These are phyloP conservation scores for Acanthamoeba royreba DNA, from an alignment of 208 protist species.

Conservation along the genomic window DNA sequence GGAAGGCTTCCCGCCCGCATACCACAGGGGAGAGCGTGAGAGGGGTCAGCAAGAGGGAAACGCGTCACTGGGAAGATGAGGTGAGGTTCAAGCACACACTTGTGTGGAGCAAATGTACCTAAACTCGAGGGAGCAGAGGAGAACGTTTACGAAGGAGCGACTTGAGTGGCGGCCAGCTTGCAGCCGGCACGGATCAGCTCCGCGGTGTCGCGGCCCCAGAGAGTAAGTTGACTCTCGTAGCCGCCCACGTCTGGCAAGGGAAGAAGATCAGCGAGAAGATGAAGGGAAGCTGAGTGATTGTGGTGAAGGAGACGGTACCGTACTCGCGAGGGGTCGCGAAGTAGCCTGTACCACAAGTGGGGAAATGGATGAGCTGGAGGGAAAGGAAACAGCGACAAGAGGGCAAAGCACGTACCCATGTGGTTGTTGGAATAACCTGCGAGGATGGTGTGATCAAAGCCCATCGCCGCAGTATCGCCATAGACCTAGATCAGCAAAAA, in stretches of 20 bases:
- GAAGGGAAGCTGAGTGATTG: neutral
- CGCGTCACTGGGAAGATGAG: too few species aligned
- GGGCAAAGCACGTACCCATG: slow-evolving; percentile 41
- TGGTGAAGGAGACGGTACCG: neutral
- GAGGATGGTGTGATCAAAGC: slow-evolving; percentile 37
- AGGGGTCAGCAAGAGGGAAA: too few species aligned
- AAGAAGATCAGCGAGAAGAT: neutral
- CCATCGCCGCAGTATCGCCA: neutral
- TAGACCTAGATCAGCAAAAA: too few species aligned
- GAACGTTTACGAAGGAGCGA: neutral
- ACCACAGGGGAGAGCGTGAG: too few species aligned
- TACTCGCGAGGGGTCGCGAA: slow-evolving; percentile 51
- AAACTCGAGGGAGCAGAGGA: neutral
- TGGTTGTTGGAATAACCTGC: slow-evolving; percentile 56
- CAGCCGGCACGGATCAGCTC: neutral
- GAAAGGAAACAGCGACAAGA: neutral
- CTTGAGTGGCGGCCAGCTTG: neutral
- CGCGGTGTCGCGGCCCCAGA: slow-evolving; percentile 35
- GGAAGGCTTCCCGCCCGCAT: too few species aligned
- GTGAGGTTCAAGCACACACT: neutral
- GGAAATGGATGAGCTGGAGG: neutral
- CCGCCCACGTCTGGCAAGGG: slow-evolving; percentile 55
- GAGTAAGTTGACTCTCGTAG: slow-evolving; percentile 51
- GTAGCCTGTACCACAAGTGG: neutral
- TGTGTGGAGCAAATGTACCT: neutral